Evolutionary conservation across 148 eudicot genomes (phyloP).

Genomic region (Rhododendron williamsianum): DNA sequence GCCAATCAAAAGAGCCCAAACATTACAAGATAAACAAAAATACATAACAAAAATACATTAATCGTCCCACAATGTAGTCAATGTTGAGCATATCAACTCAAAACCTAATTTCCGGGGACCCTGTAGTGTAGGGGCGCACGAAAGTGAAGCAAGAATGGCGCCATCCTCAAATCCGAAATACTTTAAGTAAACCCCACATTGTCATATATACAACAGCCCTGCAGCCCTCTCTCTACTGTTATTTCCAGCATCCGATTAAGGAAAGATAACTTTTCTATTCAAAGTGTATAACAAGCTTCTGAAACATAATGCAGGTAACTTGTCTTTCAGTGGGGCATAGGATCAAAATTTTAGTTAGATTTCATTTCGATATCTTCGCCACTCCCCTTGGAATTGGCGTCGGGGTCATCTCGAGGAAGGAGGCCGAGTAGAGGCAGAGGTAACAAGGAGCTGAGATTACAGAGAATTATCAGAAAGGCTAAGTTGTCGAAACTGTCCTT

Average conservation of each 20-base stretch:
- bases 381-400: conserved; percentile 28
- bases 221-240: not conserved
- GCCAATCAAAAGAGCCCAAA: not conserved
- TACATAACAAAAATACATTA: not conserved
- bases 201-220: not conserved
- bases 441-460: conserved; percentile 88
- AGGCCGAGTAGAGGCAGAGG: conserved; percentile 84
- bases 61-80: not conserved
- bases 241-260: not conserved
- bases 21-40: not conserved
- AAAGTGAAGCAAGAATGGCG: not conserved
- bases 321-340: not conserved
- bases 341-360: conserved; percentile 36
- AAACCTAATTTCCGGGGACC: not conserved
- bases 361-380: conserved; percentile 67
- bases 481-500: conserved; percentile 74
- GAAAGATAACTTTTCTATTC: not conserved
- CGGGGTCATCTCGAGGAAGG: conserved; percentile 58
- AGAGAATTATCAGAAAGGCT: conserved; percentile 62
- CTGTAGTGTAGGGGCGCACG: not conserved
- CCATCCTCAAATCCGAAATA: not conserved
- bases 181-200: not conserved
- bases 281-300: not conserved
- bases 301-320: not conserved
- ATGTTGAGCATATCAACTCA: not conserved